Percentiles rank a stretch among this genome's conserved stretches.
phyloP scores from a whole-genome alignment of 2,329 filamentous ascomycete genomes.

The Aspergillus uvarum region DNA sequence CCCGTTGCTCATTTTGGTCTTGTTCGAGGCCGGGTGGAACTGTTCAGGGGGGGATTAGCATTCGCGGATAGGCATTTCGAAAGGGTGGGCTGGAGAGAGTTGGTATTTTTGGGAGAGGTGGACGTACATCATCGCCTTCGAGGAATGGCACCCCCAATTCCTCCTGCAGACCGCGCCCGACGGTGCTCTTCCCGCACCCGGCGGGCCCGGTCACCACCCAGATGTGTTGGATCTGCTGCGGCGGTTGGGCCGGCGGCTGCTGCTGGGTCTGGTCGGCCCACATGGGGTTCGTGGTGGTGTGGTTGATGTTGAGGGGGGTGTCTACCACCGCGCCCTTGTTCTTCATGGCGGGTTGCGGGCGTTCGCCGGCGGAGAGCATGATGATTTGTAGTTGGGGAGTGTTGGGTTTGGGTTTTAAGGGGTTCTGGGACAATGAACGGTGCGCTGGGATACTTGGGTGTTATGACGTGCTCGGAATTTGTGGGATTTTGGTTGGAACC shows the following conservation, averaged over 20 bases:
- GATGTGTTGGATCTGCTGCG: conserved; percentile 59
- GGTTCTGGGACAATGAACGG: not conserved
- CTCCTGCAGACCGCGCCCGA: conserved; percentile 64
- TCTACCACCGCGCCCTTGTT: conserved; percentile 25
- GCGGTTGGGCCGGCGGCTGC: conserved; percentile 1
- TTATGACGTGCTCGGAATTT: too few species aligned
- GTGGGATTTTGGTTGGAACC: not conserved
- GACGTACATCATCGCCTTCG: conserved; percentile 73
- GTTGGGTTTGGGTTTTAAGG: not conserved
- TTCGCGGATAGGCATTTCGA: not conserved
- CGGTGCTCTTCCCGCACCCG: conserved; percentile 75
- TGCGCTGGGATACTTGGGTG: not conserved
- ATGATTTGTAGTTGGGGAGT: conserved; percentile 13
- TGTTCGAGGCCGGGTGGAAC: conserved; percentile 63
- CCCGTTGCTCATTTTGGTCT: conserved; percentile 85
- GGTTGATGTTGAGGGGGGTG: conserved; percentile 23
- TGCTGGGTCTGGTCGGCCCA: conserved; percentile 14
- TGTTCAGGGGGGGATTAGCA: conserved; percentile 15
- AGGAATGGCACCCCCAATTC: conserved; percentile 68
- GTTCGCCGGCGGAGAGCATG: conserved; percentile 46
- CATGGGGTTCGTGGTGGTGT: conserved; percentile 19
- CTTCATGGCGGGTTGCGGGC: conserved; percentile 28
- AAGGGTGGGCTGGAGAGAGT: not conserved
- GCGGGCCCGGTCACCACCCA: conserved; percentile 79
- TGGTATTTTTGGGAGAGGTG: not conserved